Evolutionary conservation across 192 early-diverging fungal species (phyloP), one percentile per base, ranked within the genome.

Genomic region (Coemansia sp.): DNA sequence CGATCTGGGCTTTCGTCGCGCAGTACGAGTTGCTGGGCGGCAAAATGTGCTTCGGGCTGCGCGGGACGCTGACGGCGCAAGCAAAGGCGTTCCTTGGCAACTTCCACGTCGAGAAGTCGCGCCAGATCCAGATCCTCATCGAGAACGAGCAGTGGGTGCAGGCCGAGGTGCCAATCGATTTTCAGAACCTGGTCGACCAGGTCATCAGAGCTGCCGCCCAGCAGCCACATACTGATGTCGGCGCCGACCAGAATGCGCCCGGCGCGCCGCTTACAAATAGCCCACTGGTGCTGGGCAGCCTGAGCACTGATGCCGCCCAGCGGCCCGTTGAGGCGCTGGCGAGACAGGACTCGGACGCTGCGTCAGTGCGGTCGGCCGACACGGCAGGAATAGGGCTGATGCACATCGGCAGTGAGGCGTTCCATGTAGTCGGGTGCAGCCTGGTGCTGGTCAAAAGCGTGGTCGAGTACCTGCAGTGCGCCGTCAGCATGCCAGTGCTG

Each of bases 121-220:
- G 92, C 39, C 95, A 98, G 73, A 83, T 93, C 21, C 86, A 89
- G 13, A 75, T 92, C 20, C 81, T 97, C 13, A 88, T 99, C 58
- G 97, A 98, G 66, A 96, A 93, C 72, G 97, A 99, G 71, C 94
- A 96, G 79, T 99, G 97, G 97, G 82, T 86, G 25, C 93, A 93
- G 67, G 88, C 92, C 12, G 92, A 92, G 60, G 92, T 99, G n/a
- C 94, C 95, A 0, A 83, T 89, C 59, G 95, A 97, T 62, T 99
- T 95, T 58, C 97, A 99, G 69, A 71, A 85, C 16, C 91, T 95
- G 42, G 89, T 90, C 7, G 87, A 94, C 30, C 79, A 86, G 40
- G 85, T 95, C 13, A 84, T 88, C 26, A 71, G 84, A 1, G 86
- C 86, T 16, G 79, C 84, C 0, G 63, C 55, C 9, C 55, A 34